Conservation (phyloP, 768 basidiomycete species). For the Serendipita sp. region DNA sequence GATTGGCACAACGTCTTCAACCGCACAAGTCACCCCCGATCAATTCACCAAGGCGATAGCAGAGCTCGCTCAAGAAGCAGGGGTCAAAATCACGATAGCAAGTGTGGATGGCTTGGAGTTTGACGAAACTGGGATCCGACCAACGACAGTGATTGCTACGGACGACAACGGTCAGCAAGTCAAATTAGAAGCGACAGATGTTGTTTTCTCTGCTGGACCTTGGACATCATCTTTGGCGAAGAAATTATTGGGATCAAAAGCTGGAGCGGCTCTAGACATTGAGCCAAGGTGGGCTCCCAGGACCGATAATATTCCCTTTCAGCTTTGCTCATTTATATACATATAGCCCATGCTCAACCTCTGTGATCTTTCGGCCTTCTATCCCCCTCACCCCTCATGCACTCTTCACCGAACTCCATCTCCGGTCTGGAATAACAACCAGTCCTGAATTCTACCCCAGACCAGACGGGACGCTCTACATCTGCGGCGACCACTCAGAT, state of each 20-base stretch:
- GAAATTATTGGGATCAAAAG: constrained; percentile 14
- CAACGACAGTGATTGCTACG: constrained; percentile 19
- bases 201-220: constrained; percentile 70
- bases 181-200: constrained; percentile 42
- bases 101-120: constrained; percentile 16
- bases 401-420: constrained; percentile 61
- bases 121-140: constrained; percentile 30
- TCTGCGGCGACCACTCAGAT: constrained; percentile 10
- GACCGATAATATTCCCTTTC: constrained; percentile 18
- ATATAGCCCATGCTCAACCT: constrained; percentile 59
- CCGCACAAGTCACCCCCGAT: constrained; percentile 65
- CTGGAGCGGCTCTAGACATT: constrained; percentile 8
- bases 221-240: constrained; percentile 50
- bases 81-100: constrained; percentile 30
- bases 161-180: constrained; percentile 12
- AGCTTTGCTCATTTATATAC: constrained; percentile 36
- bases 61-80: constrained; percentile 39
- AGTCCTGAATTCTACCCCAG: constrained; percentile 26
- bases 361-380: constrained; percentile 23
- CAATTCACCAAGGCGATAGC: constrained; percentile 59
- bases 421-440: constrained; percentile 19
- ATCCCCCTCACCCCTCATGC: constrained; percentile 49
- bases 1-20: constrained; percentile 16
- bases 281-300: background rate
- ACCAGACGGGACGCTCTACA: constrained; percentile 15